Percentiles rank a stretch among this genome's conserved stretches.
These are phyloP conservation scores for Bruguiera gymnorhiza DNA, from an alignment of 345 rosid genomes.

Conservation along the genomic window DNA sequence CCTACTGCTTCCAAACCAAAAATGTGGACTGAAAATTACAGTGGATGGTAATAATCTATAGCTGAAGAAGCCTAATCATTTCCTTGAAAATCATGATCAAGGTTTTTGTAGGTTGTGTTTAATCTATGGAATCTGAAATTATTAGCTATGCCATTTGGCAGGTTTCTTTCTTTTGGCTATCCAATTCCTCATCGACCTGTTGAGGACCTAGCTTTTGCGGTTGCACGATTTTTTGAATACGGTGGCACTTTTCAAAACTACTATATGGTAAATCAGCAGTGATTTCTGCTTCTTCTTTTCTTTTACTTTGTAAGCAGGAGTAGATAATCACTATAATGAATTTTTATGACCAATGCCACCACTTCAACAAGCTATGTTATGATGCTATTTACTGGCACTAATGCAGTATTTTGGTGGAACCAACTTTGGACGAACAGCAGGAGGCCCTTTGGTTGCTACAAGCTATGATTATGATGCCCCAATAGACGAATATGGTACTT, in stretches of 20 bases:
- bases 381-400: slow-evolving; percentile 6
- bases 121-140: background rate
- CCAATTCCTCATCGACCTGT: slow-evolving; percentile 63
- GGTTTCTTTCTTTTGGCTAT: slow-evolving; percentile 63
- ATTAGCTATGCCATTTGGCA: slow-evolving; percentile 13
- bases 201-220: slow-evolving; percentile 66
- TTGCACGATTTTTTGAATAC: slow-evolving; percentile 55
- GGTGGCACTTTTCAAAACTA: slow-evolving; percentile 70
- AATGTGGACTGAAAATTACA: slow-evolving; percentile 68
- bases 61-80: background rate
- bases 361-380: background rate
- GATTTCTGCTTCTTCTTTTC: background rate
- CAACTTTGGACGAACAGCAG: slow-evolving; percentile 64
- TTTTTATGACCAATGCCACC: slow-evolving; percentile 1
- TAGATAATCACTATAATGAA: background rate
- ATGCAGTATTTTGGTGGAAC: slow-evolving; percentile 68
- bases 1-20: slow-evolving; percentile 61
- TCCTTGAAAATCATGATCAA: background rate
- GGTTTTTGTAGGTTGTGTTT: background rate
- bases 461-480: slow-evolving; percentile 76
- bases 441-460: slow-evolving; percentile 63
- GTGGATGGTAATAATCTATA: slow-evolving; percentile 47
- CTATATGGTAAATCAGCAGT: slow-evolving; percentile 46
- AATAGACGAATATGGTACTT: slow-evolving; percentile 61
- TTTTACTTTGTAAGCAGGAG: background rate